These are phyloP conservation scores for Coleophoma crateriformis DNA, from an alignment of 2,329 filamentous ascomycete genomes.

Conservation along the genomic window DNA sequence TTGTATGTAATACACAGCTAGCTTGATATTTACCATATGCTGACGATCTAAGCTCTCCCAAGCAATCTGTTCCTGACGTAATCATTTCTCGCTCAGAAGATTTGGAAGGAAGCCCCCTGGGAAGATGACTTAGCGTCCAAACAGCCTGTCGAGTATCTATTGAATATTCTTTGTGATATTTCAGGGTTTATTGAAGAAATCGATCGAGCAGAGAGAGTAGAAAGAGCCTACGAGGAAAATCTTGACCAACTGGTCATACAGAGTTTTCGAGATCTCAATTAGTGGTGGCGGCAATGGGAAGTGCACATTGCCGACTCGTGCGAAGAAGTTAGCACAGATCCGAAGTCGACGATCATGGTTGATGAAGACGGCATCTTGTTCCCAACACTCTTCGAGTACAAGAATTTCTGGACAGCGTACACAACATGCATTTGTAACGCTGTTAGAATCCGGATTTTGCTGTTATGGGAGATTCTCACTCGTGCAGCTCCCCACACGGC, in stretches of 20 bases:
- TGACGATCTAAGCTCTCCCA: slow-evolving; percentile 3
- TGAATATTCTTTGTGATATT: slow-evolving; percentile 7
- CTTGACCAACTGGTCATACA: too few species aligned
- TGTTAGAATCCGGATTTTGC: slow-evolving; percentile 2
- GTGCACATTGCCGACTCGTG: background rate
- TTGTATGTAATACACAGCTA: background rate
- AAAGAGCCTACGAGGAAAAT: background rate
- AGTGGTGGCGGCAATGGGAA: slow-evolving; percentile 7
- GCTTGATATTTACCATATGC: too few species aligned
- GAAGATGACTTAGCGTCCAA: slow-evolving; percentile 5
- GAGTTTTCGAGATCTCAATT: background rate
- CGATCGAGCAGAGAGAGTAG: slow-evolving; percentile 1
- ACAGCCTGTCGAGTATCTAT: slow-evolving; percentile 3
- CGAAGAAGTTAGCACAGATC: background rate
- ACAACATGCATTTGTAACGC: slow-evolving; percentile 3
- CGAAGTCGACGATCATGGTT: background rate
- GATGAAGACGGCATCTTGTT: slow-evolving; percentile 4
- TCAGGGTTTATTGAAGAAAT: background rate
- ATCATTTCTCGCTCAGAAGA: slow-evolving; percentile 5
- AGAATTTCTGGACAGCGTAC: slow-evolving; percentile 1
- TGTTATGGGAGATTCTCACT: background rate
- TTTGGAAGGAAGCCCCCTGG: slow-evolving; percentile 9
- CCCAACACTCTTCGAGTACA: slow-evolving; percentile 3
- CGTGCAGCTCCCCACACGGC: background rate
- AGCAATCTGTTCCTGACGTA: slow-evolving; percentile 2